These are phyloP conservation scores for Starmerella stellata DNA, from an alignment of 805 yeast genomes.

Conservation along the genomic window DNA sequence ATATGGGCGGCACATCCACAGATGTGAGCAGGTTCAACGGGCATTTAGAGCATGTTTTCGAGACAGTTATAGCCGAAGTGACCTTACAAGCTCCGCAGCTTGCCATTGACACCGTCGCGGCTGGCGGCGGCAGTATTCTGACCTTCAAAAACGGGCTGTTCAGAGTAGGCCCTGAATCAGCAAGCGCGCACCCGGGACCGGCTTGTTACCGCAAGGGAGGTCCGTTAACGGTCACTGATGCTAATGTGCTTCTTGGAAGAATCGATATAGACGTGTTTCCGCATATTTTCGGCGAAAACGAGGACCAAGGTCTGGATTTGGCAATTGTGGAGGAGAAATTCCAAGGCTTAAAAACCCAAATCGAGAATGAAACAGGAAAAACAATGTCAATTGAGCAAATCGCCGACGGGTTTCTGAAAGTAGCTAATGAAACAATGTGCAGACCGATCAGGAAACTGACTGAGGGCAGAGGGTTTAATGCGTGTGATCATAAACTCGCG, in stretches of 20 bases:
- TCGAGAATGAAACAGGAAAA: conserved; percentile 35
- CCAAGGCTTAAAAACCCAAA: conserved; percentile 33
- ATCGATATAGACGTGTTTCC: conserved; percentile 62
- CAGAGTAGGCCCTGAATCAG: conserved; percentile 74
- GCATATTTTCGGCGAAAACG: conserved; percentile 65
- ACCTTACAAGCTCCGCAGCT: conserved; percentile 72
- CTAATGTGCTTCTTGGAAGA: conserved; percentile 56
- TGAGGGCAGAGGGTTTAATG: conserved; percentile 62
- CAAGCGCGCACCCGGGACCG: conserved; percentile 80
- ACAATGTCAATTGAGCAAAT: conserved; percentile 43
- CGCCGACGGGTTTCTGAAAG: conserved; percentile 64
- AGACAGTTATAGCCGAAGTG: conserved; percentile 67
- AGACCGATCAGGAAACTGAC: conserved; percentile 71
- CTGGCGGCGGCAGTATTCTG: conserved; percentile 64
- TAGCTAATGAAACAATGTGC: conserved; percentile 82
- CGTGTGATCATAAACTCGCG: conserved; percentile 50
- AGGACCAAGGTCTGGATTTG: conserved; percentile 48
- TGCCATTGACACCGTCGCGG: conserved; percentile 67
- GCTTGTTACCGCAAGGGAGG: conserved; percentile 75
- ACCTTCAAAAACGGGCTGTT: conserved; percentile 54
- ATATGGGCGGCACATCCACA: conserved; percentile 85
- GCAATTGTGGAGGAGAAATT: conserved; percentile 37
- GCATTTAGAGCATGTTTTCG: conserved; percentile 58
- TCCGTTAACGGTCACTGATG: conserved; percentile 71
- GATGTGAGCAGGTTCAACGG: conserved; percentile 65